phyloP scores from a whole-genome alignment of 139 green algal genomes.

The Diplosphaera chodatii region DNA sequence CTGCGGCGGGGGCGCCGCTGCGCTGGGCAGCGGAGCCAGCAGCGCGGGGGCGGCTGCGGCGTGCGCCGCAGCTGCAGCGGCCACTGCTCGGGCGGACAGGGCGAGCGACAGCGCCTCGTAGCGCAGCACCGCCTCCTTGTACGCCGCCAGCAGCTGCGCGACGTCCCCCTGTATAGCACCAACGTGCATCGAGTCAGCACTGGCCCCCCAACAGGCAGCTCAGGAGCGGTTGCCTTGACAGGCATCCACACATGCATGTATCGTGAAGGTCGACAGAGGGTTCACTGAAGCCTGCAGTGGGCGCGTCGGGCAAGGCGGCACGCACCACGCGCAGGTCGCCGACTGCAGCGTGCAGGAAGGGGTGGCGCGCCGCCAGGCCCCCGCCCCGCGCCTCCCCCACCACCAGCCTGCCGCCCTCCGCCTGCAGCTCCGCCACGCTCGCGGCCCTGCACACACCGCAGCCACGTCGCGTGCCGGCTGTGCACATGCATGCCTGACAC shows the following conservation, averaged over 20 bases:
- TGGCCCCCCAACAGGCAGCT: too few relatives aligned
- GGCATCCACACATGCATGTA: too few relatives aligned
- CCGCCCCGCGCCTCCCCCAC: constrained; percentile 41
- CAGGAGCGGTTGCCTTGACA: too few relatives aligned
- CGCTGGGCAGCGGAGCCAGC: too few relatives aligned
- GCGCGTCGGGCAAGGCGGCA: background rate
- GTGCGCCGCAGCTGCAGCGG: too few relatives aligned
- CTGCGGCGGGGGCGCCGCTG: too few relatives aligned
- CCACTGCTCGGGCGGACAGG: background rate
- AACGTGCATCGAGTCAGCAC: too few relatives aligned
- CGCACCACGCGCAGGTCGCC: constrained; percentile 48
- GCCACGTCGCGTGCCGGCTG: too few relatives aligned
- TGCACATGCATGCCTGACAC: too few relatives aligned
- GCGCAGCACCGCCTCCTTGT: constrained; percentile 78
- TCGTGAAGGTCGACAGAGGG: too few relatives aligned
- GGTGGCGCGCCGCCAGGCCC: constrained; percentile 45
- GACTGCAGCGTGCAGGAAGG: constrained; percentile 54
- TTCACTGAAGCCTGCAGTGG: too few relatives aligned
- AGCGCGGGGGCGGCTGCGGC: background rate
- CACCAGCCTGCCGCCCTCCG: constrained; percentile 41
- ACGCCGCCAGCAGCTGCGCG: constrained; percentile 49
- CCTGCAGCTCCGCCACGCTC: constrained; percentile 47
- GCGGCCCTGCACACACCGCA: background rate
- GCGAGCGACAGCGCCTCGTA: constrained; percentile 50
- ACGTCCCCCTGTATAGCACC: constrained; percentile 44